Evolutionary conservation across 306 rosid genomes (phyloP), one percentile per base, ranked within the genome.

Genomic region (Cucumis melo): DNA sequence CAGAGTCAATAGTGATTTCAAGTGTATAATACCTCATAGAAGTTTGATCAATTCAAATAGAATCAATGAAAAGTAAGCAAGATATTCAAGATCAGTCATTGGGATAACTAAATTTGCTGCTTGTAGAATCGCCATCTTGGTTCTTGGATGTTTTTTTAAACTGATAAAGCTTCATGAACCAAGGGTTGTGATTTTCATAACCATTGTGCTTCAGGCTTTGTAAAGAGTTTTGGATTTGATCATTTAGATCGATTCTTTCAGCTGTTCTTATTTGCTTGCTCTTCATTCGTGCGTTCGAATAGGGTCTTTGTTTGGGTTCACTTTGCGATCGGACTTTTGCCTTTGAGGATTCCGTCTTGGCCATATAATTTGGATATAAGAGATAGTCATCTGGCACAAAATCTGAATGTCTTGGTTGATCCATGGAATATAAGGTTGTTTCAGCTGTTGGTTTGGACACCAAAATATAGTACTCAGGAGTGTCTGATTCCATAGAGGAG

Each of bases 271-370:
- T 75, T 24, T 78, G 82, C 85, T 85, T 87, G 81, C 7, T 79
- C 79, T 81, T 87, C 44, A 78, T 81, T 71, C 55, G 83, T 64
- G 8, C 77, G 57, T 67, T 84, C 32, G 55, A 24, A 57, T 63
- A 81, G 4, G 98, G 96, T 62, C 98, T 75, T 78, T 90, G 93
- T 84, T 80, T 94, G 19, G 96, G 99, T 79, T 90, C 97, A 77
- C 99, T 94, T 73, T 83, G 89, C 41, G 95, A 90, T 81, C 97
- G 85, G 24, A 81, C 77, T 85, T 92, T 92, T 8, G 95, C 97
- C 84, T 63, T 86, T 0, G 98, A 91, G 48, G 96, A 88, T 75
- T 87, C 78, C 16, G 98, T 91, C 55, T 85, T 91, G 74, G 84
- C 85, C 95, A 90, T 90, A 86, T 86, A 88, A 85, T 74, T 89